Conservation (phyloP, 305 asterid genomes). For the Fraxinus xanthoxyloides region DNA sequence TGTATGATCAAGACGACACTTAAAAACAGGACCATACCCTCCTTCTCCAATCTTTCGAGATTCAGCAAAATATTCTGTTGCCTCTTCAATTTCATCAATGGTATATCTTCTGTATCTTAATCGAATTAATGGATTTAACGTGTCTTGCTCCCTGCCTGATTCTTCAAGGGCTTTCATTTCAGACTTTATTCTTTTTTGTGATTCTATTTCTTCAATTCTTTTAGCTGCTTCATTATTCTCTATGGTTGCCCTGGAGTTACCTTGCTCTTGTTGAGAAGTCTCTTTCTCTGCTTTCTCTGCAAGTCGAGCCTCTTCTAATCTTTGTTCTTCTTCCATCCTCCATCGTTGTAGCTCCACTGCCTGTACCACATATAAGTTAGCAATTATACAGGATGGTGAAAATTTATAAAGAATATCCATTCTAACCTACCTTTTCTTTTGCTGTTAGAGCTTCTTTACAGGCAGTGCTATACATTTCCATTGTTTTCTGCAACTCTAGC, state of each 20-base stretch:
- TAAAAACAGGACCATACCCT: constrained; percentile 91
- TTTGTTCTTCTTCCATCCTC: constrained; percentile 73
- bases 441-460: constrained; percentile 83
- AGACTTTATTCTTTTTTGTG: constrained; percentile 37
- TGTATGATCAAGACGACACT: constrained; percentile 82
- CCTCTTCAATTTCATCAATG: constrained; percentile 77
- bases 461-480: constrained; percentile 90
- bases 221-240: constrained; percentile 46
- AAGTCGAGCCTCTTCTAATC: constrained; percentile 51
- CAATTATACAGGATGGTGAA: background rate
- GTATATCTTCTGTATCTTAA: constrained; percentile 64
- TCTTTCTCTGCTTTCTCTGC: constrained; percentile 48
- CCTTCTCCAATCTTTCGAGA: constrained; percentile 84
- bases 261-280: constrained; percentile 38
- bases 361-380: constrained; percentile 27
- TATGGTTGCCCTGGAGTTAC: constrained; percentile 35
- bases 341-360: constrained; percentile 77
- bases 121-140: constrained; percentile 1
- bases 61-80: constrained; percentile 51
- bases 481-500: constrained; percentile 70
- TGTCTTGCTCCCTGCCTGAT: constrained; percentile 26
- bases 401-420: background rate
- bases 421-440: constrained; percentile 64
- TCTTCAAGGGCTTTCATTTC: constrained; percentile 38
- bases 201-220: constrained; percentile 47